Evolutionary conservation across 73 alveolate genomes (phyloP).

Genomic region (Paramecium sexaurelia): DNA sequence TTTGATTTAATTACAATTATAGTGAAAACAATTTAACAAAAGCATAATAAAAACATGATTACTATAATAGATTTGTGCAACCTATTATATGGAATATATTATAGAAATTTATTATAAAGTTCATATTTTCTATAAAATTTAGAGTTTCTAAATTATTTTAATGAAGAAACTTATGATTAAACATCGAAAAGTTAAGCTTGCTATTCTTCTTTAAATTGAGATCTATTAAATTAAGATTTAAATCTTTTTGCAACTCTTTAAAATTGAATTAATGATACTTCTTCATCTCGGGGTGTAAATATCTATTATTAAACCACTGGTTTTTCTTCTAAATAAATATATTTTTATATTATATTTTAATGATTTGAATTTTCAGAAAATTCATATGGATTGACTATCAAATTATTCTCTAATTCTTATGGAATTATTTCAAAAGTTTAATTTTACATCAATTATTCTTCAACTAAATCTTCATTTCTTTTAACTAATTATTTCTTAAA

Average conservation of each 20-base stretch:
- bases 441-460: not conserved
- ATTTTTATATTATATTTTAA: not conserved
- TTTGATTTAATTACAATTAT: not conserved
- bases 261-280: not conserved
- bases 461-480: not conserved
- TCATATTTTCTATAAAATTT: slow-evolving; percentile 37
- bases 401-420: not conserved
- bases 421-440: not conserved
- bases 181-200: not conserved
- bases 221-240: not conserved
- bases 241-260: not conserved
- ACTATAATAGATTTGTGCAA: not conserved
- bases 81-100: not conserved
- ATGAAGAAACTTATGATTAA: slow-evolving; percentile 21
- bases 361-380: not conserved
- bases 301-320: not conserved
- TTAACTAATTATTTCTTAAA: not conserved
- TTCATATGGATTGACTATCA: not conserved
- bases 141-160: slow-evolving; percentile 5
- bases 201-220: not conserved
- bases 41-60: not conserved
- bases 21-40: not conserved
- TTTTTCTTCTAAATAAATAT: not conserved
- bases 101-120: not conserved
- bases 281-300: not conserved